Conservation (phyloP, 225 moss, liverwort and hornwort genomes). For the Marchantia polymorpha region DNA sequence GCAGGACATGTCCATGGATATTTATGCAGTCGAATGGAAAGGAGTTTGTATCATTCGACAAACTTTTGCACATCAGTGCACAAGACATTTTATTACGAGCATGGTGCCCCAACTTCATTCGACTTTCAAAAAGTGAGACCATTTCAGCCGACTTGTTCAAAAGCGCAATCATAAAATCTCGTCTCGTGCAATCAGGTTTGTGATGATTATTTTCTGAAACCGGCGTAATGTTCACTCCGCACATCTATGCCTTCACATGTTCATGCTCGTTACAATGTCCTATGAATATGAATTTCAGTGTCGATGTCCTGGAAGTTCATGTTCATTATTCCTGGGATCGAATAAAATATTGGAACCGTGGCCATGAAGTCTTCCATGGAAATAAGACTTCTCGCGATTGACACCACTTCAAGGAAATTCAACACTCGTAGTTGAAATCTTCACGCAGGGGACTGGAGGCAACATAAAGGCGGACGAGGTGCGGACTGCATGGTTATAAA, state of each 20-base stretch:
- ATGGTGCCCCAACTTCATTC: neutral
- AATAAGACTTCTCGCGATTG: too few species aligned
- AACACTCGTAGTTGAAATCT: too few species aligned
- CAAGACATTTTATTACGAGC: neutral
- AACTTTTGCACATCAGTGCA: neutral
- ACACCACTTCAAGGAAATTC: too few species aligned
- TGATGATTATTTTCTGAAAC: neutral
- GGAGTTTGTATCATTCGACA: neutral
- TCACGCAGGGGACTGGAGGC: too few species aligned
- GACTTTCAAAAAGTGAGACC: neutral
- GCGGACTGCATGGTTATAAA: too few species aligned
- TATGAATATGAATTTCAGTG: too few species aligned
- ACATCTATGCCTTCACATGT: neutral
- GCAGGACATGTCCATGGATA: neutral
- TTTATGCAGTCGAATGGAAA: neutral
- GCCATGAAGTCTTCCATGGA: too few species aligned
- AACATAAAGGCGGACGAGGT: too few species aligned
- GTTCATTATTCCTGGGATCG: too few species aligned
- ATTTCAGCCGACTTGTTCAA: too few species aligned
- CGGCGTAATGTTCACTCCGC: neutral
- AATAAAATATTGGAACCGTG: too few species aligned
- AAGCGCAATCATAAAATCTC: neutral
- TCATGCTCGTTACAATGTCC: neutral
- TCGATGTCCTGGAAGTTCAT: too few species aligned
- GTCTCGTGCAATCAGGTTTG: neutral